Percentiles rank a stretch among this genome's conserved stretches.
These are phyloP conservation scores for Omphalotus olearius DNA, from an alignment of 1,284 basidiomycete species.

Conservation along the genomic window DNA sequence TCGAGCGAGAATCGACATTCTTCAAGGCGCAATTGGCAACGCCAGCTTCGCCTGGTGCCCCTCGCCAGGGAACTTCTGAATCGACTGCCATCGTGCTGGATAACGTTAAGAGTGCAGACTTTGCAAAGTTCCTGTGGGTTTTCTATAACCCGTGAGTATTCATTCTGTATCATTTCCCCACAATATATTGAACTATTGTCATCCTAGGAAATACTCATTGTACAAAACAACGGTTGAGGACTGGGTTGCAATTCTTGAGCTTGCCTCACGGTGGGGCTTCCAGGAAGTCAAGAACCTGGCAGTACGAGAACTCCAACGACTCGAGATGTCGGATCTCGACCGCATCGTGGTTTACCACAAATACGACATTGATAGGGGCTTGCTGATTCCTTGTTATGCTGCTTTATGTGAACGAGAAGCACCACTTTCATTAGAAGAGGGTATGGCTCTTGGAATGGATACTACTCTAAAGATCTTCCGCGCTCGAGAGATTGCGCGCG, in stretches of 20 bases:
- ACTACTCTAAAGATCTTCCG: conserved; percentile 52
- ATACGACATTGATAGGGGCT: conserved; percentile 46
- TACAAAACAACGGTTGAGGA: conserved; percentile 48
- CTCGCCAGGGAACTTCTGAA: conserved; percentile 39
- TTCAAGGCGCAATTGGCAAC: conserved; percentile 44
- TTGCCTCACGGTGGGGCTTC: conserved; percentile 60
- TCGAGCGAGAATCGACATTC: conserved; percentile 54
- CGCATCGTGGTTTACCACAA: conserved; percentile 57
- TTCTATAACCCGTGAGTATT: conserved; percentile 63
- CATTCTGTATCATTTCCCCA: neutral
- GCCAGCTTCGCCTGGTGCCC: conserved; percentile 42
- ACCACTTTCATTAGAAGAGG: conserved; percentile 55
- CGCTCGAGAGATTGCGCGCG: conserved; percentile 52
- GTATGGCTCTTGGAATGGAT: conserved; percentile 52
- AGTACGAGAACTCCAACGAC: conserved; percentile 56
- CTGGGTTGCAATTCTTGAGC: conserved; percentile 56
- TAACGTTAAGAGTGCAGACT: conserved; percentile 42
- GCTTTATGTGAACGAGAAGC: conserved; percentile 50
- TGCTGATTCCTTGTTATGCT: conserved; percentile 54
- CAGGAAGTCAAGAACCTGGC: conserved; percentile 53
- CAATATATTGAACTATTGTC: neutral
- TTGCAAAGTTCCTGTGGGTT: conserved; percentile 60
- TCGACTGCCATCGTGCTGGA: conserved; percentile 48
- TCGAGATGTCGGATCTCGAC: conserved; percentile 39
- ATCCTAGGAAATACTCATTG: conserved; percentile 44